Evolutionary conservation across 2,329 filamentous ascomycete genomes (phyloP).

Genomic region (Phialocephala sp.): DNA sequence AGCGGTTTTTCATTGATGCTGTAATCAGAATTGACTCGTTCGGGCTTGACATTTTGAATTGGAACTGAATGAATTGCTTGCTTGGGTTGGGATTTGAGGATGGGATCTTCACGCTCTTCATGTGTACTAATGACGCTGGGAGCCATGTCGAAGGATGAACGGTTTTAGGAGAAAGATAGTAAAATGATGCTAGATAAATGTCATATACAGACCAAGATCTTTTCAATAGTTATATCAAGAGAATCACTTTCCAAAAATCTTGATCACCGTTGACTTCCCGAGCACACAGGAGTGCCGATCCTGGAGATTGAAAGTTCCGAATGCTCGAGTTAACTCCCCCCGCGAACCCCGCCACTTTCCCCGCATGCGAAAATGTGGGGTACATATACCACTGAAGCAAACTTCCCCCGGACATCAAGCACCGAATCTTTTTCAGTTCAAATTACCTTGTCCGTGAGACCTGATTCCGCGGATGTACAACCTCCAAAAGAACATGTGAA

Average conservation of each 20-base stretch:
- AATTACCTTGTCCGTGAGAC: not conserved
- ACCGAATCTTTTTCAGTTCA: not conserved
- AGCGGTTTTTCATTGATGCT: not conserved
- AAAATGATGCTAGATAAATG: not conserved
- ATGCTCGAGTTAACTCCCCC: not conserved
- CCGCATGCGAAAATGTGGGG: not conserved
- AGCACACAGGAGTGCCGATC: not conserved
- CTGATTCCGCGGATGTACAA: not conserved
- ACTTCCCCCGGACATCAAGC: not conserved
- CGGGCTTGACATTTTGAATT: not conserved
- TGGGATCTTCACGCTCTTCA: not conserved
- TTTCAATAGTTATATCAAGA: not conserved
- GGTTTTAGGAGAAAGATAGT: not conserved
- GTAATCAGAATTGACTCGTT: conserved; percentile 5
- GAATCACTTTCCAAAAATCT: not conserved
- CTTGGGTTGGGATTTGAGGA: not conserved
- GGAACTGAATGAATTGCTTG: conserved; percentile 4
- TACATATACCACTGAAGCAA: not conserved
- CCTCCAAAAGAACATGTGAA: not conserved
- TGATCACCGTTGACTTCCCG: not conserved
- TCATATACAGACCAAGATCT: not conserved
- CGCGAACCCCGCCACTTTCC: not conserved
- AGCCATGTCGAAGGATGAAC: not conserved
- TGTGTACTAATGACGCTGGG: not conserved
- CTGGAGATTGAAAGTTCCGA: not conserved